phyloP scores from a whole-genome alignment of 345 rosid genomes.

The Aquilaria malaccensis region DNA sequence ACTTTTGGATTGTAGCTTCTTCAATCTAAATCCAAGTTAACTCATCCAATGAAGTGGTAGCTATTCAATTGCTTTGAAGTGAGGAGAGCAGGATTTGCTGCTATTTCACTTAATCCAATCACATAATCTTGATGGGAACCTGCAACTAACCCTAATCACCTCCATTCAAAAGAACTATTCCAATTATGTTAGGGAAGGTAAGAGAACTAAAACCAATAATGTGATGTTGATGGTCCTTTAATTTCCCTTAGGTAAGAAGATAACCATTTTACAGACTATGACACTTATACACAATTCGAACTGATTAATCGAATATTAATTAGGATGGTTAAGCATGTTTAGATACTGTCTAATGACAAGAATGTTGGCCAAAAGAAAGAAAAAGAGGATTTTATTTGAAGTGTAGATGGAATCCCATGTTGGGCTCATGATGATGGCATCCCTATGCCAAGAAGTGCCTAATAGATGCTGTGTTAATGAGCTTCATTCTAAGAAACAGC shows the following conservation, averaged over 20 bases:
- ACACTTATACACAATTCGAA: neutral
- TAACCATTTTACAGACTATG: neutral
- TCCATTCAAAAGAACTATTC: neutral
- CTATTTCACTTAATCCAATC: neutral
- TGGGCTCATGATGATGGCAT: conserved; percentile 2
- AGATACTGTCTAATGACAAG: neutral
- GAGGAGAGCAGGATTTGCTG: conserved; percentile 1
- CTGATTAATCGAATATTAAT: neutral
- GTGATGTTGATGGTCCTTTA: neutral
- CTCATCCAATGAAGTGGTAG: neutral
- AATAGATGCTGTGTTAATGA: conserved; percentile 6
- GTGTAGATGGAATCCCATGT: neutral
- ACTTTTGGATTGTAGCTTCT: too few species aligned
- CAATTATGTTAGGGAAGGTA: neutral
- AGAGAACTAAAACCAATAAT: too few species aligned
- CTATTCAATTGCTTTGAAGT: conserved; percentile 9
- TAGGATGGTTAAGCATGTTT: neutral
- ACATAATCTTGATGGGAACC: conserved; percentile 1
- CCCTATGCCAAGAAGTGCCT: neutral
- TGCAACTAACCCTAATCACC: neutral
- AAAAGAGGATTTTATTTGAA: neutral
- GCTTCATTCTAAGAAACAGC: conserved; percentile 22
- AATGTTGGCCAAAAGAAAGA: neutral
- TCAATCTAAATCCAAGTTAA: too few species aligned
- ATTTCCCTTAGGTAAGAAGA: neutral